These are phyloP conservation scores for Lecanicillium sp. DNA, from an alignment of 2,329 filamentous ascomycete species.

Conservation along the genomic window DNA sequence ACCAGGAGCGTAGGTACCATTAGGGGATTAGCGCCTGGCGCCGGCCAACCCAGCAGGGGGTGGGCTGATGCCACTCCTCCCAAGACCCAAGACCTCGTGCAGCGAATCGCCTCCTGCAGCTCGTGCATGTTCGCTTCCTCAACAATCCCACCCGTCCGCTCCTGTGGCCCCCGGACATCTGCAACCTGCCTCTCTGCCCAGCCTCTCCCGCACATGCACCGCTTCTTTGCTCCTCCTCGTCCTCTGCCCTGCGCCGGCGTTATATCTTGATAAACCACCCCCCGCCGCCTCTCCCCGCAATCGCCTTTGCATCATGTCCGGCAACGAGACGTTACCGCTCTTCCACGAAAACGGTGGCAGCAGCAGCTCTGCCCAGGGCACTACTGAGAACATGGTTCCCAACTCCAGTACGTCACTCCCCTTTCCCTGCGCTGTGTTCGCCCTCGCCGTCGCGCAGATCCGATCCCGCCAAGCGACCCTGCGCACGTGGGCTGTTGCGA, in stretches of 20 bases:
- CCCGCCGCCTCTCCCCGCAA: slow-evolving; percentile 2
- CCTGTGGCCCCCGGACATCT: slow-evolving; percentile 3
- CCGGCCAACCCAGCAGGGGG: too few species aligned
- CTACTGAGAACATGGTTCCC: slow-evolving; percentile 6
- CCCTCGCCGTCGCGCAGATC: too few species aligned
- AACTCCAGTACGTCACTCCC: slow-evolving; percentile 6
- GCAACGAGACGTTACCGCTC: slow-evolving; percentile 6
- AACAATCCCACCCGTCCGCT: slow-evolving; percentile 5
- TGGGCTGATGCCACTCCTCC: too few species aligned
- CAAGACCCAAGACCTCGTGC: slow-evolving; percentile 2
- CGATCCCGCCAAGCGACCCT: not conserved
- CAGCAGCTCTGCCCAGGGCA: slow-evolving; percentile 1
- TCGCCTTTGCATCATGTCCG: slow-evolving; percentile 7
- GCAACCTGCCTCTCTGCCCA: slow-evolving; percentile 5
- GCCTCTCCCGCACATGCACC: not conserved
- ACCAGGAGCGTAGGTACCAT: too few species aligned
- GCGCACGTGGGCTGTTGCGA: slow-evolving; percentile 1
- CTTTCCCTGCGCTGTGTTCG: not conserved
- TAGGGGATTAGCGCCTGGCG: too few species aligned
- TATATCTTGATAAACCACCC: slow-evolving; percentile 5
- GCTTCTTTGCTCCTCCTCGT: not conserved
- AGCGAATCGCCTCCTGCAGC: slow-evolving; percentile 6
- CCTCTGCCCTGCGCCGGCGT: not conserved
- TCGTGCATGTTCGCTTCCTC: slow-evolving; percentile 8
- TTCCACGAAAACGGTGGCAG: slow-evolving; percentile 3